These are phyloP conservation scores for Lactarius evosmus DNA, from an alignment of 768 basidiomycete genomes.

Conservation along the genomic window DNA sequence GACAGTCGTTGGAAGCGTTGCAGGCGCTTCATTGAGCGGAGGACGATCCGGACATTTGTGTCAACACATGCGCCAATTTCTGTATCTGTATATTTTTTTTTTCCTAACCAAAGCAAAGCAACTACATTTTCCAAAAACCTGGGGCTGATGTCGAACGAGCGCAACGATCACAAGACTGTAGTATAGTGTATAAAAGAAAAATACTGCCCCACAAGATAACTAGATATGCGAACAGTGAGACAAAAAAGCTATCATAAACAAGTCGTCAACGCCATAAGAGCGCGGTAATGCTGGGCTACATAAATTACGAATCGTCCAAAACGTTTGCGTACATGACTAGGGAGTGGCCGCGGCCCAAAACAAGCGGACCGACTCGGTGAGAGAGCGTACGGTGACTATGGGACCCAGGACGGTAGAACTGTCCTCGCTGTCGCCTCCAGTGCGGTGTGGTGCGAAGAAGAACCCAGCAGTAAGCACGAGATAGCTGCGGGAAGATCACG, in stretches of 20 bases:
- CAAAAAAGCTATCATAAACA: constrained; percentile 4
- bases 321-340: not conserved
- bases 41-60: not conserved
- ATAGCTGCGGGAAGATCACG: constrained; percentile 54
- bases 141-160: not conserved
- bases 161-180: constrained; percentile 6
- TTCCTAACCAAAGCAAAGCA: not conserved
- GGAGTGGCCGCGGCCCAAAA: constrained; percentile 13
- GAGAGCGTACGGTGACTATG: constrained; percentile 15
- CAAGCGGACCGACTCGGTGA: constrained; percentile 21
- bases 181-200: constrained; percentile 1
- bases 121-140: not conserved
- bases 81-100: not conserved
- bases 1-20: constrained; percentile 42
- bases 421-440: constrained; percentile 27
- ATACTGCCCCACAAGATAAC: not conserved
- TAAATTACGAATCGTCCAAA: constrained; percentile 13
- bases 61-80: constrained; percentile 2
- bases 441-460: constrained; percentile 69
- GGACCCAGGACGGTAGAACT: constrained; percentile 4
- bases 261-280: constrained; percentile 2
- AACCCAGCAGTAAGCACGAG: constrained; percentile 89
- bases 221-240: not conserved
- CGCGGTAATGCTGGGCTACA: constrained; percentile 13
- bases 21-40: constrained; percentile 39